Evolutionary conservation across 441 rosid genomes (phyloP).

Genomic region (Croton setiger): DNA sequence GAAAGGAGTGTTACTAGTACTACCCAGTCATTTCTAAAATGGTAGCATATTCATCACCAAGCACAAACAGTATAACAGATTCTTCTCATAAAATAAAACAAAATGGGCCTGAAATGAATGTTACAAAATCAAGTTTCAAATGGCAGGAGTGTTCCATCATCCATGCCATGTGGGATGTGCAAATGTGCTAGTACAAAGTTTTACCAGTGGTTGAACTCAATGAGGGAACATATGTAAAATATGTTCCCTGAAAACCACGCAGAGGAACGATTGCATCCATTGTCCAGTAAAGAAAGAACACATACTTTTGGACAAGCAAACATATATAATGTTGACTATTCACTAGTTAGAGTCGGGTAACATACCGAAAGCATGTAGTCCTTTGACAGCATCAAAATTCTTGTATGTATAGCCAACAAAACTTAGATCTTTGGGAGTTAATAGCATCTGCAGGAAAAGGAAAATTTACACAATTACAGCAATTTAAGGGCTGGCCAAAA

Average conservation of each 20-base stretch:
- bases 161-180: too few relatives aligned
- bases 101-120: not conserved
- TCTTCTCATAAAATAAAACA: slow-evolving; percentile 1
- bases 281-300: not conserved
- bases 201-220: not conserved
- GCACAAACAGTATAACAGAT: not conserved
- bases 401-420: slow-evolving; percentile 98
- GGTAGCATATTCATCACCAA: not conserved
- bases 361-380: slow-evolving; percentile 66
- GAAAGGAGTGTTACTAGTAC: not conserved
- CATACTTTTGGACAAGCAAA: slow-evolving; percentile 7
- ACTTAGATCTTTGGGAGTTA: slow-evolving; percentile 87
- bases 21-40: not conserved
- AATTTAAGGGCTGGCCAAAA: slow-evolving; percentile 4
- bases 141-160: not conserved
- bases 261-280: not conserved
- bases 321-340: slow-evolving; percentile 8
- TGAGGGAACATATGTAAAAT: not conserved
- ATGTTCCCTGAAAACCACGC: not conserved
- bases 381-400: slow-evolving; percentile 96
- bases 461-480: slow-evolving; percentile 3
- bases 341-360: slow-evolving; percentile 14
- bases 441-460: slow-evolving; percentile 54
- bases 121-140: not conserved
- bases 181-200: not conserved